These are phyloP conservation scores for Aspergillus flavus DNA, from an alignment of 2,329 filamentous ascomycete genomes.

Conservation along the genomic window DNA sequence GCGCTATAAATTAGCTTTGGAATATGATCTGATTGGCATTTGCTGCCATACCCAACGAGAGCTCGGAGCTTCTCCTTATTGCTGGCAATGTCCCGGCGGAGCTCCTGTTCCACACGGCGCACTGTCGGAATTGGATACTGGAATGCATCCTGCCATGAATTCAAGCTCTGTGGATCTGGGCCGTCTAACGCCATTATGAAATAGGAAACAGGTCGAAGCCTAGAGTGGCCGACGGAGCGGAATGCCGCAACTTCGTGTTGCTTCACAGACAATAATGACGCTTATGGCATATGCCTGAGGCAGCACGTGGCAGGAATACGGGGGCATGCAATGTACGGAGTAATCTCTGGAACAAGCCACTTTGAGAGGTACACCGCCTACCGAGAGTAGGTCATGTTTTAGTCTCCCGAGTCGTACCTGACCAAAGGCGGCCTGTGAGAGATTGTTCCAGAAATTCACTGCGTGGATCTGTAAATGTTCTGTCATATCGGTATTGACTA, in stretches of 20 bases:
- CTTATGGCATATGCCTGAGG: slow-evolving; percentile 22
- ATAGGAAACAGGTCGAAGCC: slow-evolving; percentile 1
- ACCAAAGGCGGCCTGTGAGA: not conserved
- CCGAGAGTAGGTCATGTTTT: not conserved
- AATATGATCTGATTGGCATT: not conserved
- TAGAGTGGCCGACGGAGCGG: slow-evolving; percentile 6
- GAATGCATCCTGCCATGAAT: slow-evolving; percentile 69
- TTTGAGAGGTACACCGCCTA: not conserved
- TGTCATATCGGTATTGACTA: slow-evolving; percentile 11
- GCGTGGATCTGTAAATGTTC: not conserved
- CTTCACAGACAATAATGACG: slow-evolving; percentile 10
- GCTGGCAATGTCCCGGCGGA: slow-evolving; percentile 62
- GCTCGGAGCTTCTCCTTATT: slow-evolving; percentile 68
- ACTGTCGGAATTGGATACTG: slow-evolving; percentile 65
- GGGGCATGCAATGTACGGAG: not conserved
- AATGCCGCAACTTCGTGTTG: slow-evolving; percentile 8
- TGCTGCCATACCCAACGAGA: slow-evolving; percentile 60
- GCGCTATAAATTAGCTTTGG: slow-evolving; percentile 14
- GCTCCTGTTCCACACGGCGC: slow-evolving; percentile 64
- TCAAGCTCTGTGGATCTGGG: slow-evolving; percentile 59
- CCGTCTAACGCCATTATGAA: slow-evolving; percentile 56
- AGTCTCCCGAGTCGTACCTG: not conserved
- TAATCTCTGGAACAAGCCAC: not conserved
- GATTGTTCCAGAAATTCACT: not conserved
- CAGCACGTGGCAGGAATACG: slow-evolving; percentile 15